A percentile compares a stretch with the other conserved stretches of the same genome.
These are phyloP conservation scores for Stereum hirsutum DNA, from an alignment of 1,284 basidiomycete genomes.

Conservation along the genomic window DNA sequence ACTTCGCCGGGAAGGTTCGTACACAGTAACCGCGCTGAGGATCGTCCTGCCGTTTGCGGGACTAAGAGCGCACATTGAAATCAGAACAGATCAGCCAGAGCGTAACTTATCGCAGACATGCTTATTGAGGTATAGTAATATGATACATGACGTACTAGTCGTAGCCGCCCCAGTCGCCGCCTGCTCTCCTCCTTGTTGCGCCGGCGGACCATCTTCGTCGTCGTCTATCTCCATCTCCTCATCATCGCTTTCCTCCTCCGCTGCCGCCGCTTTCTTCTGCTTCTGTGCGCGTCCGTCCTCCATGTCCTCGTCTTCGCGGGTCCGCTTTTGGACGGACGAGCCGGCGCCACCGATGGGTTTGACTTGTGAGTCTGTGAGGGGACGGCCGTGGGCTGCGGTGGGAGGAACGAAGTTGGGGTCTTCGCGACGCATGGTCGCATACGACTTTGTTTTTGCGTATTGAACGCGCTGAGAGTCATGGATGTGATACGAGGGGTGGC, in stretches of 20 bases:
- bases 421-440: conserved; percentile 67
- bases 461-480: conserved; percentile 69
- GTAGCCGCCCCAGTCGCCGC: conserved; percentile 7
- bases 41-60: conserved; percentile 29
- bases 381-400: conserved; percentile 45
- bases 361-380: not conserved
- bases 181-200: too few relatives aligned
- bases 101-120: conserved; percentile 18
- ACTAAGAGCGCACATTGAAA: not conserved
- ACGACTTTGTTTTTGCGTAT: conserved; percentile 82
- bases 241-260: conserved; percentile 35
- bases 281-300: conserved; percentile 44
- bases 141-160: conserved; percentile 28
- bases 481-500: not conserved
- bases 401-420: conserved; percentile 70
- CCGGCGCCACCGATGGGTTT: conserved; percentile 16
- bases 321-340: conserved; percentile 45
- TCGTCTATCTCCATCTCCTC: conserved; percentile 85
- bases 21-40: conserved; percentile 61
- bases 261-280: conserved; percentile 49
- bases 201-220: too few relatives aligned
- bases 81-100: conserved; percentile 3
- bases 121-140: conserved; percentile 15
- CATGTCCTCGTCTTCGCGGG: conserved; percentile 49
- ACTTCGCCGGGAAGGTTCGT: conserved; percentile 77